These are phyloP conservation scores for Aspergillus fumigatus DNA, from an alignment of 2,329 filamentous ascomycete species.

Conservation along the genomic window DNA sequence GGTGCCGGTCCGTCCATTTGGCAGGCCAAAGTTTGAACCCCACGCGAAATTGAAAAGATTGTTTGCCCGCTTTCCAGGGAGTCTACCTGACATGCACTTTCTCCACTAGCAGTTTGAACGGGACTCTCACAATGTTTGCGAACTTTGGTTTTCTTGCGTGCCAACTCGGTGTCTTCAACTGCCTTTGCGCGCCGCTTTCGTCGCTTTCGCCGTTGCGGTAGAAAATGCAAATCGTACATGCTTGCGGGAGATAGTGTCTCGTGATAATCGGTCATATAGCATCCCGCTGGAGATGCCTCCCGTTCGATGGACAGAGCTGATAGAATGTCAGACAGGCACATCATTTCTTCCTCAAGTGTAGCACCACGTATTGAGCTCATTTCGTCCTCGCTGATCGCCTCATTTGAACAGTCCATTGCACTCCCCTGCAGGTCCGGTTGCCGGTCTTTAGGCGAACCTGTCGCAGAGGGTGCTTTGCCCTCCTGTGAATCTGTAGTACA, in stretches of 20 bases:
- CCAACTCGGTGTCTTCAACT: background rate
- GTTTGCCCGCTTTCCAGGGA: background rate
- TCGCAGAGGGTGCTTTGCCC: background rate
- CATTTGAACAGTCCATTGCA: background rate
- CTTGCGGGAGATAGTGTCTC: background rate
- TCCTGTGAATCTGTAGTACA: background rate
- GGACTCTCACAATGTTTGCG: background rate
- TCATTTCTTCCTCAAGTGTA: background rate
- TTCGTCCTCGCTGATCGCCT: background rate
- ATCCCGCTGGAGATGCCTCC: background rate
- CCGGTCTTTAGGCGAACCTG: background rate
- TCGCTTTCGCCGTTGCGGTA: background rate
- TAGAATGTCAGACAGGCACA: background rate
- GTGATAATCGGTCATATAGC: background rate
- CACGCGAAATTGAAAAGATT: background rate
- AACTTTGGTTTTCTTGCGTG: background rate
- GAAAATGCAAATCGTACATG: background rate
- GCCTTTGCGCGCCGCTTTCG: background rate
- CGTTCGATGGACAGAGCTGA: background rate
- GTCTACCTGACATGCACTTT: background rate
- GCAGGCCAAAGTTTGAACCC: background rate
- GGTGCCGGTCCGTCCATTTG: background rate
- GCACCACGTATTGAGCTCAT: background rate
- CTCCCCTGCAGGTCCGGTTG: background rate
- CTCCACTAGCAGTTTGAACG: background rate